Conservation (phyloP, 768 basidiomycete species). For the Cyathus striatus region DNA sequence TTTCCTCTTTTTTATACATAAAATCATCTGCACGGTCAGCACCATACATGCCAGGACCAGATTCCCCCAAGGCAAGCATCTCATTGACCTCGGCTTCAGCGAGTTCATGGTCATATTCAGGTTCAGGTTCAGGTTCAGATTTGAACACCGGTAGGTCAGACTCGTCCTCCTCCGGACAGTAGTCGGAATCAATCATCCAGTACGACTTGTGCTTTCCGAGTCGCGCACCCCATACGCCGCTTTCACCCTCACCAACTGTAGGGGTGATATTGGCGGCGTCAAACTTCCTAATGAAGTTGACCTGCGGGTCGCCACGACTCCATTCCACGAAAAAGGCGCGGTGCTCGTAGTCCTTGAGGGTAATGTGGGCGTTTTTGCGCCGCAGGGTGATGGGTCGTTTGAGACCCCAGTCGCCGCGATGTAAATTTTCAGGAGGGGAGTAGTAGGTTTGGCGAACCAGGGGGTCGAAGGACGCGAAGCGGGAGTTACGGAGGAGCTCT, state of each 20-base stretch:
- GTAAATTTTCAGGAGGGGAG: constrained; percentile 60
- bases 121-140: no score
- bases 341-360: constrained; percentile 65
- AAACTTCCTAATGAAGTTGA: constrained; percentile 62
- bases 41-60: constrained; percentile 22
- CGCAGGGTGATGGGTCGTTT: constrained; percentile 76
- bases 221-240: constrained; percentile 32
- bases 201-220: constrained; percentile 29
- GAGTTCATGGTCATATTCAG: constrained; percentile 8
- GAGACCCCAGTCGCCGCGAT: constrained; percentile 80
- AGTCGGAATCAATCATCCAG: constrained; percentile 45
- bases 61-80: constrained; percentile 16
- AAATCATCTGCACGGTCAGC: constrained; percentile 4
- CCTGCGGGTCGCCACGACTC: constrained; percentile 60
- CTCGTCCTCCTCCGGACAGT: constrained; percentile 15
- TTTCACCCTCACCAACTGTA: constrained; percentile 9
- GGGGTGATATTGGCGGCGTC: constrained; percentile 54
- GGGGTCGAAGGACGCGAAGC: constrained; percentile 78
- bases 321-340: constrained; percentile 75
- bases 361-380: constrained; percentile 58
- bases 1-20: neutral
- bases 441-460: constrained; percentile 75
- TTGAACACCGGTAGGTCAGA: neutral
- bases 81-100: no score
- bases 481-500: constrained; percentile 72